These are phyloP conservation scores for Grammothele lineata DNA, from an alignment of 768 basidiomycete species.

Conservation along the genomic window DNA sequence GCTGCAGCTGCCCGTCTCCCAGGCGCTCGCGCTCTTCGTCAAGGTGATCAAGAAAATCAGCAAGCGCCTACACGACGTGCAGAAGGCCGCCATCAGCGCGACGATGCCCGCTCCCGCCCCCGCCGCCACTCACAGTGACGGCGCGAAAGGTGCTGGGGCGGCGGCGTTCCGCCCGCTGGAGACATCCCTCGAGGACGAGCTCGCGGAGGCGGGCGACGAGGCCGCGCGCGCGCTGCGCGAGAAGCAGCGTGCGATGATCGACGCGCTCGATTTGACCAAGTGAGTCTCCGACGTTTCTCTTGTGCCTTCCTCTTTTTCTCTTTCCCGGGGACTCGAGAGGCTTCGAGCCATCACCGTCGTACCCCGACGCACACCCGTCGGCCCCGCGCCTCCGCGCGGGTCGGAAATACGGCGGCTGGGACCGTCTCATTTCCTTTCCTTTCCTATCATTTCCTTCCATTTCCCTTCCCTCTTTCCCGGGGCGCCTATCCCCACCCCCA, in stretches of 20 bases:
- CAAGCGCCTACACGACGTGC: conserved; percentile 70
- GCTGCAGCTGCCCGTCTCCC: conserved; percentile 79
- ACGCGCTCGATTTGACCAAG: conserved; percentile 84
- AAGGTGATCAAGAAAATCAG: conserved; percentile 86
- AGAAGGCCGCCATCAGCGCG: conserved; percentile 70
- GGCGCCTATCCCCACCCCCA: too few relatives aligned
- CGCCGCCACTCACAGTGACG: conserved; percentile 21
- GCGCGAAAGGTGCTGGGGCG: too few relatives aligned
- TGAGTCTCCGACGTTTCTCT: conserved; percentile 52
- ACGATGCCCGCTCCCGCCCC: conserved; percentile 45
- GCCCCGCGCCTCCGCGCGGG: too few relatives aligned
- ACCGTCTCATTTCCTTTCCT: too few relatives aligned
- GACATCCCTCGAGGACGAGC: conserved; percentile 28
- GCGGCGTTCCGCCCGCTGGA: conserved; percentile 26
- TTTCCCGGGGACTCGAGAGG: too few relatives aligned
- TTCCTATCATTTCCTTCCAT: too few relatives aligned
- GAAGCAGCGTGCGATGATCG: conserved; percentile 84
- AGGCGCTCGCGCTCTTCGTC: conserved; percentile 85
- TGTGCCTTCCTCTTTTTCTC: too few relatives aligned
- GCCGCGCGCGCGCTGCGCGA: conserved; percentile 51
- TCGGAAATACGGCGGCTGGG: too few relatives aligned
- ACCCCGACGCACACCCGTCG: too few relatives aligned
- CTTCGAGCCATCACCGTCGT: too few relatives aligned
- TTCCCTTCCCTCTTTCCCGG: too few relatives aligned
- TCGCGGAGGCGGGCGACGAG: conserved; percentile 63